Conservation (phyloP, 345 rosid species). For the Euphorbia lathyris region DNA sequence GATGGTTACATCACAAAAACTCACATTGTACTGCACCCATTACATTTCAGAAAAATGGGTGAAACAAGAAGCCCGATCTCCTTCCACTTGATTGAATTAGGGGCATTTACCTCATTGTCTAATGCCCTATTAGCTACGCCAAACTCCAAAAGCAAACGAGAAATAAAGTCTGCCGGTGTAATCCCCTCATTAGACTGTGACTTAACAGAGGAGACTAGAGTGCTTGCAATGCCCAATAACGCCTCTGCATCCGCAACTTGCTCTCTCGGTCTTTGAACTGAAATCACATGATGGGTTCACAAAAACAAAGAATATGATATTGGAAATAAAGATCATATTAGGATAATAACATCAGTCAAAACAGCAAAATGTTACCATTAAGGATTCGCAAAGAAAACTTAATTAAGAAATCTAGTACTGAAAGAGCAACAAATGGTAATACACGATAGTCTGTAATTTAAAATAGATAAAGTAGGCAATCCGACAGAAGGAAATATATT, state of each 20-base stretch:
- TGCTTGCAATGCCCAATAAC: conserved; percentile 58
- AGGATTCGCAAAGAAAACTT: neutral
- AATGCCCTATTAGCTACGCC: conserved; percentile 35
- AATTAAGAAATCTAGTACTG: neutral
- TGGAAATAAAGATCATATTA: neutral
- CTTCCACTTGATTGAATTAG: conserved; percentile 56
- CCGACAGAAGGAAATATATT: neutral
- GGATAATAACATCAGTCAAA: neutral
- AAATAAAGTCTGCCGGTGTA: conserved; percentile 58
- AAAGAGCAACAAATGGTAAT: neutral
- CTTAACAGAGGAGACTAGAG: conserved; percentile 67
- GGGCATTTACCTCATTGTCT: conserved; percentile 38
- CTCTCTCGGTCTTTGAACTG: conserved; percentile 87
- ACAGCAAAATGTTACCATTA: neutral
- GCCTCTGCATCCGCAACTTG: conserved; percentile 95
- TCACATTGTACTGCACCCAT: conserved; percentile 80
- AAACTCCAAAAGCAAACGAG: conserved; percentile 45
- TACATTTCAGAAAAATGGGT: conserved; percentile 42
- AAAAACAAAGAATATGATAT: too few species aligned
- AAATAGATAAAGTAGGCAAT: too few species aligned
- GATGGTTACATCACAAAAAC: conserved; percentile 20
- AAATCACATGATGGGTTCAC: conserved; percentile 4
- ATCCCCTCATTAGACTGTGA: conserved; percentile 61
- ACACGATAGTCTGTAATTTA: neutral
- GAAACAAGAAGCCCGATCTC: conserved; percentile 63